phyloP scores from a whole-genome alignment of 2,329 filamentous ascomycete genomes.

The Sporothrix mexicana region DNA sequence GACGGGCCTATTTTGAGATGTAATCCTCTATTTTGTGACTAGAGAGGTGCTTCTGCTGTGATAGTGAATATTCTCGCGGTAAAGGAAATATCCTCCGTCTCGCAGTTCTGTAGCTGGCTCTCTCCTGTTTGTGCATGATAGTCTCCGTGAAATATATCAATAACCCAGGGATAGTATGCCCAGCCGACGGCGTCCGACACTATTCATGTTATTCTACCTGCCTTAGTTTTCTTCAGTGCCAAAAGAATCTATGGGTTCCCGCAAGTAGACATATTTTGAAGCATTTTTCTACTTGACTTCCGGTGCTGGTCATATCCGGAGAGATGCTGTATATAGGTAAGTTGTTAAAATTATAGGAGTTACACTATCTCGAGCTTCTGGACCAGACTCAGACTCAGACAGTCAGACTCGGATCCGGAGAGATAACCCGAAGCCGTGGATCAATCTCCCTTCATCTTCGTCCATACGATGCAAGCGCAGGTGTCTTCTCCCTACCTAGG shows the following conservation, averaged over 20 bases:
- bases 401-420: too few species aligned
- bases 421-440: too few species aligned
- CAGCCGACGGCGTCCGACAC: neutral
- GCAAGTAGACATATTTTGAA: neutral
- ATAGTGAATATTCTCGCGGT: neutral
- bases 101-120: neutral
- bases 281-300: neutral
- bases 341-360: too few species aligned
- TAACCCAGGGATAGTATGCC: neutral
- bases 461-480: neutral
- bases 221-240: neutral
- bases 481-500: neutral
- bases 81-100: neutral
- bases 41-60: neutral
- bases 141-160: too few species aligned
- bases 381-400: too few species aligned
- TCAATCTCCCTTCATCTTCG: neutral
- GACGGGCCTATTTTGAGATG: neutral
- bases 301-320: too few species aligned
- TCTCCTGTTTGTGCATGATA: too few species aligned
- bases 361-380: too few species aligned
- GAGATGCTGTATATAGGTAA: too few species aligned
- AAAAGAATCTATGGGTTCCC: neutral
- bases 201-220: neutral
- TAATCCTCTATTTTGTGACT: neutral